Conservation (phyloP, 805 yeast species). For the Debaryomyces castellii region DNA sequence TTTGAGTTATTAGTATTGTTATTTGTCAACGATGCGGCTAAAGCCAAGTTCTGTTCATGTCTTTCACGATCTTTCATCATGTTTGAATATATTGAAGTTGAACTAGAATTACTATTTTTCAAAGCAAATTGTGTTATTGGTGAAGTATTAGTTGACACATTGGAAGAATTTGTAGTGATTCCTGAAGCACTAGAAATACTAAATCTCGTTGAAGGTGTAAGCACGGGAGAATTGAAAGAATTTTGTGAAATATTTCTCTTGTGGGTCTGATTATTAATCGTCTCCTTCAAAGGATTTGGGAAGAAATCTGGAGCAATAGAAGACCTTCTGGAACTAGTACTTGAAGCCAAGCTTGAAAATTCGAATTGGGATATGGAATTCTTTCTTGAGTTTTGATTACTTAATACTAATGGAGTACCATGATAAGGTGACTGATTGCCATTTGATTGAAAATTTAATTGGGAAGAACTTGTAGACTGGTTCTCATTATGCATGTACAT, state of each 20-base stretch:
- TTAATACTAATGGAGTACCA: slow-evolving; percentile 28
- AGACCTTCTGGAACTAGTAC: slow-evolving; percentile 36
- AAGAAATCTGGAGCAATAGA: slow-evolving; percentile 44
- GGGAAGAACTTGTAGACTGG: slow-evolving; percentile 14
- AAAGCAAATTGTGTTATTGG: slow-evolving; percentile 3
- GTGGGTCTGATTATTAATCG: slow-evolving; percentile 12
- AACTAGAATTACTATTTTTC: slow-evolving; percentile 5
- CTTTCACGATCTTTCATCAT: slow-evolving; percentile 2
- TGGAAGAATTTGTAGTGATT: slow-evolving; percentile 7
- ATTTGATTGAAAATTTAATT: slow-evolving; percentile 4
- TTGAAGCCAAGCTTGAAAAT: slow-evolving; percentile 22
- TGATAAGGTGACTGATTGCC: slow-evolving; percentile 29
- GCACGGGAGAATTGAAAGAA: slow-evolving; percentile 28
- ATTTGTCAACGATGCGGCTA: not conserved
- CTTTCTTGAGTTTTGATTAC: slow-evolving; percentile 38
- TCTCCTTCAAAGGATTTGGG: slow-evolving; percentile 37
- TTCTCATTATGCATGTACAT: slow-evolving; percentile 6
- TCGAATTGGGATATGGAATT: slow-evolving; percentile 39
- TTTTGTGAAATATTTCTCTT: slow-evolving; percentile 30
- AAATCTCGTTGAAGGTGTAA: slow-evolving; percentile 23
- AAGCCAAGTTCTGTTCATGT: not conserved
- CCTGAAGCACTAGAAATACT: slow-evolving; percentile 18
- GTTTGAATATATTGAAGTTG: slow-evolving; percentile 4
- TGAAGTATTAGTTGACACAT: slow-evolving; percentile 9
- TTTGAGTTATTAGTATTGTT: not conserved